Conservation (phyloP, 352 stramenopile genomes). For the Pythium phragmitis region DNA sequence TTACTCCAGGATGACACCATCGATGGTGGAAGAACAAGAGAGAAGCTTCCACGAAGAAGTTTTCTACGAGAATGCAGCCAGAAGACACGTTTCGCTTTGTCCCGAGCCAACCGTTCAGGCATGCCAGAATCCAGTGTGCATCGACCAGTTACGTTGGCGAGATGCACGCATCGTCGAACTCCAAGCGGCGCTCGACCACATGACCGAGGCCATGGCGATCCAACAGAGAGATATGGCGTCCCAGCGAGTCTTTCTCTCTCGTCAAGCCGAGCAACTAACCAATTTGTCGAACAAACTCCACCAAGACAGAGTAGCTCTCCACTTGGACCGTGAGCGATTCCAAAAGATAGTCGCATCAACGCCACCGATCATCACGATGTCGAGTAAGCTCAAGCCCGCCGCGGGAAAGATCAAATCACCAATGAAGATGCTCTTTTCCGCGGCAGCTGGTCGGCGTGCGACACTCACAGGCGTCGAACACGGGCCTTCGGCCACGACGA, state of each 20-base stretch:
- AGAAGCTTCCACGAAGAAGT: conserved; percentile 22
- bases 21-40: conserved; percentile 16
- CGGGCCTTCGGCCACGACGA: background rate
- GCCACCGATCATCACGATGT: background rate
- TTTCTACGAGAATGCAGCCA: background rate
- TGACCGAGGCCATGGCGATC: conserved; percentile 42
- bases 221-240: conserved; percentile 39
- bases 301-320: conserved; percentile 36
- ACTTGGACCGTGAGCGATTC: conserved; percentile 30
- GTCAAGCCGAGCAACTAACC: conserved; percentile 37
- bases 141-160: conserved; percentile 32
- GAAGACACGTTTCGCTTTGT: conserved; percentile 5
- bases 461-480: conserved; percentile 1
- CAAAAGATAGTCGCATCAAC: conserved; percentile 12
- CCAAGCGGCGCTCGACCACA: conserved; percentile 38
- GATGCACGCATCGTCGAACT: conserved; percentile 36
- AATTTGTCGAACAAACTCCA: conserved; percentile 35
- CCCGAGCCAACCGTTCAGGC: conserved; percentile 10
- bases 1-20: conserved; percentile 25
- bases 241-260: conserved; percentile 33
- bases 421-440: conserved; percentile 20
- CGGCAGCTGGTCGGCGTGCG: conserved; percentile 8
- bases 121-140: conserved; percentile 27
- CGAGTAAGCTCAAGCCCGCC: conserved; percentile 11
- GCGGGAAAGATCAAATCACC: conserved; percentile 17